These are phyloP conservation scores for Lagerstroemia speciosa DNA, from an alignment of 345 rosid genomes.

Conservation along the genomic window DNA sequence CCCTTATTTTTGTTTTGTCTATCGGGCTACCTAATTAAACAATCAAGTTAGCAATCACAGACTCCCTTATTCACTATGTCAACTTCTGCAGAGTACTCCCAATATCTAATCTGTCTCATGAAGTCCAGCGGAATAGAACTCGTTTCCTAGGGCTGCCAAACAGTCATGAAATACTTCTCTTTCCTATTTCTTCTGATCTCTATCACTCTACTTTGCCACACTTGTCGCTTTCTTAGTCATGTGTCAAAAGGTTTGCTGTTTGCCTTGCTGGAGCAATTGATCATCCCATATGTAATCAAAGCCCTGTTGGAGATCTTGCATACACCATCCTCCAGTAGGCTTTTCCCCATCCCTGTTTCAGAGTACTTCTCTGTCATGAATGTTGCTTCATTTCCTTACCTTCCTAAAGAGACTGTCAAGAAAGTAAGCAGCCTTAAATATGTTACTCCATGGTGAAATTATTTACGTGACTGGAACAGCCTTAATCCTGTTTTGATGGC, in stretches of 20 bases:
- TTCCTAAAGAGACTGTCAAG: too few relatives aligned
- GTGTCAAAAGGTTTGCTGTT: not conserved
- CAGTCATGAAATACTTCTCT: too few relatives aligned
- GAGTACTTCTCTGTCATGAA: not conserved
- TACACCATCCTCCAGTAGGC: not conserved
- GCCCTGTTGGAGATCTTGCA: not conserved
- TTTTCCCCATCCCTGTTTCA: not conserved
- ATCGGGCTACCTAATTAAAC: not conserved
- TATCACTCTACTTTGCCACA: too few relatives aligned
- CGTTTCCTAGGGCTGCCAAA: too few relatives aligned
- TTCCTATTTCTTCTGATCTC: too few relatives aligned
- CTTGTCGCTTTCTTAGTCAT: too few relatives aligned
- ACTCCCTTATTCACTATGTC: not conserved
- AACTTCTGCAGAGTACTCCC: not conserved
- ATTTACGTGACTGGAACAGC: not conserved
- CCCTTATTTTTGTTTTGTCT: not conserved
- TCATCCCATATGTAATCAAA: not conserved
- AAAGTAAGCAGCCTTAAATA: too few relatives aligned
- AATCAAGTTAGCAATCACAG: not conserved
- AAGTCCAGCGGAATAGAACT: too few relatives aligned
- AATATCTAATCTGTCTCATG: too few relatives aligned
- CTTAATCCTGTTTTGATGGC: not conserved
- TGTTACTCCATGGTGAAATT: too few relatives aligned
- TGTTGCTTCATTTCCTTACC: too few relatives aligned
- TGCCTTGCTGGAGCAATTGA: not conserved